Evolutionary conservation across 2,329 filamentous ascomycete genomes (phyloP).

Genomic region (Fusarium marasasianum): DNA sequence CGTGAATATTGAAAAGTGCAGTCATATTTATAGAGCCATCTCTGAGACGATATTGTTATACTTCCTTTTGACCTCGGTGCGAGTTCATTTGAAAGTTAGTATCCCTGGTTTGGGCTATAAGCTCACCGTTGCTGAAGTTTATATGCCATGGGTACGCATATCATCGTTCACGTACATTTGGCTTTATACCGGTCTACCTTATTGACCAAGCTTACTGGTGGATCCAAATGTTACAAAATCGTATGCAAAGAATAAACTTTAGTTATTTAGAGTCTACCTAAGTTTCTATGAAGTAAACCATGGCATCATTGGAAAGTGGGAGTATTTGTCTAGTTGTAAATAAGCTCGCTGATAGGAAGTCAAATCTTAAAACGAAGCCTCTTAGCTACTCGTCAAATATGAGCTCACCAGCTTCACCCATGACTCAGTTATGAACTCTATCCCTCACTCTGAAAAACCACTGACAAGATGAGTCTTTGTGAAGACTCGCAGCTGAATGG

Average conservation of each 20-base stretch:
- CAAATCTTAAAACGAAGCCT: no score
- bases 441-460: no score
- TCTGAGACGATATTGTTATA: no score
- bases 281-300: neutral
- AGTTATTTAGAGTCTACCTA: neutral
- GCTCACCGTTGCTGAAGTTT: neutral
- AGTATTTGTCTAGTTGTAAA: neutral
- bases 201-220: neutral
- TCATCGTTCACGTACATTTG: neutral
- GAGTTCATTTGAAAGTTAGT: neutral
- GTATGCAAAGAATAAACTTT: rapidly evolving
- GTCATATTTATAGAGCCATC: neutral
- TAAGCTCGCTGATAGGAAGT: neutral
- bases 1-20: no score
- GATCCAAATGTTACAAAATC: rapidly evolving
- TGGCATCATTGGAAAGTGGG: neutral
- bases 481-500: no score
- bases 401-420: rapidly evolving
- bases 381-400: neutral
- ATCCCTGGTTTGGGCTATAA: neutral
- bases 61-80: neutral
- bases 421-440: neutral
- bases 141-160: neutral
- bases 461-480: no score
- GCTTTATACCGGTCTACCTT: neutral